phyloP scores from a whole-genome alignment of 225 moss, liverwort and hornwort species.

The Physcomitrellopsis africana region DNA sequence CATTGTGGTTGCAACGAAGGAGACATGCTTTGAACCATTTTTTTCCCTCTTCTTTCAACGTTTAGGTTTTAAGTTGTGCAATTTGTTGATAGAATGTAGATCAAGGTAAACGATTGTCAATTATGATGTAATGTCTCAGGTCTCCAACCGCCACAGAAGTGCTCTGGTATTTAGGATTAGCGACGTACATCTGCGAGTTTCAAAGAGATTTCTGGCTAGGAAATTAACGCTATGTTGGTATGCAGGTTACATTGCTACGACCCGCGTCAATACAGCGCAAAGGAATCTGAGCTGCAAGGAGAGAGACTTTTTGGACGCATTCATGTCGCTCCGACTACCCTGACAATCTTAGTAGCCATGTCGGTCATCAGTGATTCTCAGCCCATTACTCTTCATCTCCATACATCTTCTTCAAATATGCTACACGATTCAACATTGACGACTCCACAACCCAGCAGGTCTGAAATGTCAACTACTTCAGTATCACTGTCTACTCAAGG shows the following conservation, averaged over 20 bases:
- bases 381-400: slow-evolving; percentile 25
- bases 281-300: slow-evolving; percentile 4
- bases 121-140: too few relatives aligned
- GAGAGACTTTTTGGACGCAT: slow-evolving; percentile 2
- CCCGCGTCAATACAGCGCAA: slow-evolving; percentile 6
- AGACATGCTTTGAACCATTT: too few relatives aligned
- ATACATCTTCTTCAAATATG: slow-evolving; percentile 26
- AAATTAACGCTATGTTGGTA: slow-evolving; percentile 21
- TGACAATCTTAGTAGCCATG: slow-evolving; percentile 31
- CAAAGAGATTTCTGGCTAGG: background rate
- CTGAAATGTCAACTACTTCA: slow-evolving; percentile 20
- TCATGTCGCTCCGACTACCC: slow-evolving; percentile 19
- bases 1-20: too few relatives aligned
- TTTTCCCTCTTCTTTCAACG: too few relatives aligned
- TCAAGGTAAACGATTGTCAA: too few relatives aligned
- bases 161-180: background rate
- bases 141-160: too few relatives aligned
- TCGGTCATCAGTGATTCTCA: slow-evolving; percentile 31
- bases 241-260: slow-evolving; percentile 31
- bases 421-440: slow-evolving; percentile 31
- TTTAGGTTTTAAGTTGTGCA: too few relatives aligned
- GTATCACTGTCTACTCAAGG: slow-evolving; percentile 9
- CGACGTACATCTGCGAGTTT: background rate
- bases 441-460: slow-evolving; percentile 16
- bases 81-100: too few relatives aligned